phyloP scores from a whole-genome alignment of 495 filamentous ascomycete species.

The Aspergillus asperescens region DNA sequence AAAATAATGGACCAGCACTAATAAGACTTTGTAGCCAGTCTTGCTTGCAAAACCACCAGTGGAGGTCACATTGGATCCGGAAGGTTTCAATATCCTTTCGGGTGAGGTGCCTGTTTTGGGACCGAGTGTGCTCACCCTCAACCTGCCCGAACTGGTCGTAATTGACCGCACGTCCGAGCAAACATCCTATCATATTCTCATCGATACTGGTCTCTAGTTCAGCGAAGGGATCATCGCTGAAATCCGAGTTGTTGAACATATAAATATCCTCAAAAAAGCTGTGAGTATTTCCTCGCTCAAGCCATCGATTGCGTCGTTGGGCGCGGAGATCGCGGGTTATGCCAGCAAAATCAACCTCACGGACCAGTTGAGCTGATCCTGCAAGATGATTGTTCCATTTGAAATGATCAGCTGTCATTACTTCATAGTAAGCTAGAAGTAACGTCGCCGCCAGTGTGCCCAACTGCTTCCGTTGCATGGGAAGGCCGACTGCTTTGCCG shows the following conservation, averaged over 20 bases:
- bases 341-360: constrained; percentile 71
- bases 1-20: constrained; percentile 73
- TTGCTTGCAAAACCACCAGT: constrained; percentile 96
- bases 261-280: constrained; percentile 14
- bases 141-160: constrained; percentile 44
- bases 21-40: constrained; percentile 87
- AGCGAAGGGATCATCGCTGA: constrained; percentile 41
- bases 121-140: constrained; percentile 21
- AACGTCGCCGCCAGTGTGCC: constrained; percentile 83
- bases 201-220: constrained; percentile 41
- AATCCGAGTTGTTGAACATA: constrained; percentile 16
- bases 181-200: constrained; percentile 35
- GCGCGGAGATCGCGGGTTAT: constrained; percentile 67
- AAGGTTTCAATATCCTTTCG: constrained; percentile 72
- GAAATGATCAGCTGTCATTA: constrained; percentile 87
- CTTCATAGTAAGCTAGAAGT: constrained; percentile 89
- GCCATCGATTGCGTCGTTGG: constrained; percentile 31
- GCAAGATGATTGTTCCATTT: constrained; percentile 93
- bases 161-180: constrained; percentile 42
- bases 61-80: constrained; percentile 77
- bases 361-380: constrained; percentile 75
- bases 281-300: constrained; percentile 20
- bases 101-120: constrained; percentile 43
- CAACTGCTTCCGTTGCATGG: constrained; percentile 64
- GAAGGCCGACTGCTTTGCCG: constrained; percentile 65